Conservation (phyloP, 257 asterid genomes). For the Datura wrightii region DNA sequence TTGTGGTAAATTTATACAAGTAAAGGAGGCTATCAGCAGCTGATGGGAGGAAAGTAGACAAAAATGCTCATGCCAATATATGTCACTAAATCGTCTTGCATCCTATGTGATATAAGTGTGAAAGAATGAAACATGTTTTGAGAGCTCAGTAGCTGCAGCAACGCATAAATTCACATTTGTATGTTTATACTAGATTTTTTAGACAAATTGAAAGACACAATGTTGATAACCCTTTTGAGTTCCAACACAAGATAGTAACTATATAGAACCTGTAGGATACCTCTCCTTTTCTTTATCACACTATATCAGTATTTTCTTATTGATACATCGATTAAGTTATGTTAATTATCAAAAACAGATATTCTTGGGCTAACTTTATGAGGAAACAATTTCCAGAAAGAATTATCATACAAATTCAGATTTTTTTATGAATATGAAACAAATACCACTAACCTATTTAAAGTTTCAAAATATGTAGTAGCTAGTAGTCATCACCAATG, state of each 20-base stretch:
- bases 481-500: constrained; percentile 16
- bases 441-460: neutral
- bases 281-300: neutral
- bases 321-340: constrained; percentile 6
- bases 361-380: constrained; percentile 5
- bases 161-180: neutral
- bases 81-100: neutral
- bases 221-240: constrained; percentile 13
- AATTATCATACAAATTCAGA: neutral
- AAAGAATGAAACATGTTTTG: neutral
- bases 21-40: neutral
- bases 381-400: neutral
- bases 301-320: neutral
- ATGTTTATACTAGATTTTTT: neutral
- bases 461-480: neutral
- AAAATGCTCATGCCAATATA: neutral
- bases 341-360: neutral
- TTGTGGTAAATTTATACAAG: neutral
- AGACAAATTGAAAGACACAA: constrained; percentile 19
- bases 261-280: neutral
- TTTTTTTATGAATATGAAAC: neutral
- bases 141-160: neutral
- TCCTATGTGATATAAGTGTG: neutral
- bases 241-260: neutral
- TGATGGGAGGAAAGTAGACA: constrained; percentile 24